Base-by-base conservation (phyloP, 2,329 filamentous ascomycete genomes). In the Penicillium janthinellum region DNA sequence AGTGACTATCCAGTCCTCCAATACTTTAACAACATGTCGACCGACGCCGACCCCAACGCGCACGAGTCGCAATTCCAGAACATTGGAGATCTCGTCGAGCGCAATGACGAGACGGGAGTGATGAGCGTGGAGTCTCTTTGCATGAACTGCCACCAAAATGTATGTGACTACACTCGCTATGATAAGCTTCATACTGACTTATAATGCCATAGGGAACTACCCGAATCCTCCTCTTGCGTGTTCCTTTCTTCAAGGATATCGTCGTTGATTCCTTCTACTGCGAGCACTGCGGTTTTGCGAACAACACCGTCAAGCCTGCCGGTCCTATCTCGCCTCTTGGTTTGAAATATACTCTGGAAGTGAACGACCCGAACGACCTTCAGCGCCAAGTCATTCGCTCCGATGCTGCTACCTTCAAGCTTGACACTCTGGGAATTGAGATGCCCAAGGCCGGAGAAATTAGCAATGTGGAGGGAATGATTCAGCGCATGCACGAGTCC, bases 221-320 rank as follows among this genome's bases (percentile, higher is more conserved):
- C 14, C 86, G 89, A 60, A 85, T 99, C 22, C 87, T 99, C 45
- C 87, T 99, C 56, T 96, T 96, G 15, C 87, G 88, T 65, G 97
- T 99, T 57, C 95, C 95, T 15, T 98, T 92, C 83, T 99, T 99
- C 83, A 92, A 92, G 80, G 94, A 99, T 77, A 88, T 99, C 64
- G 92, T 99, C 71, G 86, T 99, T 77, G 96, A 97, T 88, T 98
- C 94, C 63, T 99, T 99, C 78, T 86, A 86, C 66, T 99, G 95
- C 82, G 88, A 91, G 5, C 87, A 97, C 78, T 99, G 95, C 81
- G 82, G 88, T 73, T 89, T 94, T 78, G 87, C 90, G 66, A 96
- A 98, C 81, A 93, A 93, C 76, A 94, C 97, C 70, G 90, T 99
- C 69, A 94, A 97, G 75, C 88, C 93, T 8, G 95, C 95, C 31